phyloP scores from a whole-genome alignment of 2,329 filamentous ascomycete species.

The Aciculosporium take region DNA sequence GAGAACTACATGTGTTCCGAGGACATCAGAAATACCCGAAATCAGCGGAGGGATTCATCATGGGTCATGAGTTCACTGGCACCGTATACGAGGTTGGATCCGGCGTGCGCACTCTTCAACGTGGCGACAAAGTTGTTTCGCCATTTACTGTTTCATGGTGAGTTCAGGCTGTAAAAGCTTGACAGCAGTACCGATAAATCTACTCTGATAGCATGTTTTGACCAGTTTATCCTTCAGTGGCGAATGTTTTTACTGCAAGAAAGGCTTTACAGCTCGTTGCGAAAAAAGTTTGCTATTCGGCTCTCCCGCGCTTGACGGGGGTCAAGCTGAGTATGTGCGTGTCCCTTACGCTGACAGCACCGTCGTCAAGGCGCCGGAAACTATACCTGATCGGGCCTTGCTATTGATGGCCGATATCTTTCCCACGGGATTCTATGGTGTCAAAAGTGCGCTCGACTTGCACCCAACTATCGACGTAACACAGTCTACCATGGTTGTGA shows the following conservation, averaged over 20 bases:
- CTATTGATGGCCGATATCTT: constrained; percentile 91
- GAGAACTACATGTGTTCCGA: constrained; percentile 75
- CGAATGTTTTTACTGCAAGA: constrained; percentile 76
- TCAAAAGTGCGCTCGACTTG: constrained; percentile 59
- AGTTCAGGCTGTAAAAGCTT: constrained; percentile 13
- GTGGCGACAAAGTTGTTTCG: constrained; percentile 67
- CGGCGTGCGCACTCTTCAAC: constrained; percentile 51
- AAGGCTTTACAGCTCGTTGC: constrained; percentile 65
- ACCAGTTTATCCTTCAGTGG: constrained; percentile 12
- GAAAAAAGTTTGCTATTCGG: constrained; percentile 58
- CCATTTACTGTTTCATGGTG: constrained; percentile 76
- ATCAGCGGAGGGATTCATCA: constrained; percentile 47
- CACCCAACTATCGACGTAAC: constrained; percentile 25
- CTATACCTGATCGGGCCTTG: constrained; percentile 59
- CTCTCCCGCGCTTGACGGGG: constrained; percentile 53
- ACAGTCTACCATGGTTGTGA: constrained; percentile 56
- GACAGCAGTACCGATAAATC: neutral
- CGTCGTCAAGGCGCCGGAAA: constrained; percentile 52
- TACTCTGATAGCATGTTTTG: neutral
- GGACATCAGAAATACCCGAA: constrained; percentile 67
- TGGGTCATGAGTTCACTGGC: constrained; percentile 83
- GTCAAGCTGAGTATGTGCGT: constrained; percentile 69
- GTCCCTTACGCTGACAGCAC: constrained; percentile 72
- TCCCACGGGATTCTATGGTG: constrained; percentile 74
- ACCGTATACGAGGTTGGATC: constrained; percentile 53